These are phyloP conservation scores for Monosporascus sp. DNA, from an alignment of 2,329 filamentous ascomycete genomes.

Conservation along the genomic window DNA sequence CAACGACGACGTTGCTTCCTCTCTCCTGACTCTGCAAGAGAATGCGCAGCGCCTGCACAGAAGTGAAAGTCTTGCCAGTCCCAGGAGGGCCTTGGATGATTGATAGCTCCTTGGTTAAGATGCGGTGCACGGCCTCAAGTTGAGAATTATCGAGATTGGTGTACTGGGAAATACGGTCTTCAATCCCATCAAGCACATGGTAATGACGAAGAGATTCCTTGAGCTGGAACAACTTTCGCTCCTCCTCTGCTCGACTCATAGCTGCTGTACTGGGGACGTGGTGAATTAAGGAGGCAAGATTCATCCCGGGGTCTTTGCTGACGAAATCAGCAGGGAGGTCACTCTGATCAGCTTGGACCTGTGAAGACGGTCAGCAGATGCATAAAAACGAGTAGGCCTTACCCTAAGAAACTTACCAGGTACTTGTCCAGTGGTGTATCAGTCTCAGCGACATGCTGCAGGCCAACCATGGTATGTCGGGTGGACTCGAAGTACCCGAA, in stretches of 20 bases:
- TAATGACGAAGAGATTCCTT: slow-evolving; percentile 11
- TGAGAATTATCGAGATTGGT: slow-evolving; percentile 65
- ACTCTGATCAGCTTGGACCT: slow-evolving; percentile 34
- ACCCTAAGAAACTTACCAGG: slow-evolving; percentile 28
- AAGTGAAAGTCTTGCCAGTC: slow-evolving; percentile 74
- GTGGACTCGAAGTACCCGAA: slow-evolving; percentile 71
- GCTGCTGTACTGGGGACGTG: slow-evolving; percentile 15
- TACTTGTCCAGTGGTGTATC: slow-evolving; percentile 59
- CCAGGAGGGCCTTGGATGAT: slow-evolving; percentile 80
- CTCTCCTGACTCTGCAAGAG: slow-evolving; percentile 53
- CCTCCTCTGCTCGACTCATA: slow-evolving; percentile 6
- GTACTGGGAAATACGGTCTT: slow-evolving; percentile 17
- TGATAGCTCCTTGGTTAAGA: slow-evolving; percentile 65
- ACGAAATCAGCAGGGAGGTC: slow-evolving; percentile 28
- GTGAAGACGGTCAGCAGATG: background rate
- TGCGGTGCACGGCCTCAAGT: slow-evolving; percentile 58
- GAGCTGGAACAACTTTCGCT: slow-evolving; percentile 11
- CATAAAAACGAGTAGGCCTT: background rate
- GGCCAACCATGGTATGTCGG: slow-evolving; percentile 64
- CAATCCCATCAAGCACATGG: slow-evolving; percentile 18
- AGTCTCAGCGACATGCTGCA: slow-evolving; percentile 52
- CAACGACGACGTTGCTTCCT: slow-evolving; percentile 62
- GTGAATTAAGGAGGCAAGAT: slow-evolving; percentile 28
- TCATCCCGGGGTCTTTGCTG: slow-evolving; percentile 22
- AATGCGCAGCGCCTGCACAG: slow-evolving; percentile 63